phyloP scores from a whole-genome alignment of 2,329 filamentous ascomycete genomes.

The Clonostachys rhizophaga region DNA sequence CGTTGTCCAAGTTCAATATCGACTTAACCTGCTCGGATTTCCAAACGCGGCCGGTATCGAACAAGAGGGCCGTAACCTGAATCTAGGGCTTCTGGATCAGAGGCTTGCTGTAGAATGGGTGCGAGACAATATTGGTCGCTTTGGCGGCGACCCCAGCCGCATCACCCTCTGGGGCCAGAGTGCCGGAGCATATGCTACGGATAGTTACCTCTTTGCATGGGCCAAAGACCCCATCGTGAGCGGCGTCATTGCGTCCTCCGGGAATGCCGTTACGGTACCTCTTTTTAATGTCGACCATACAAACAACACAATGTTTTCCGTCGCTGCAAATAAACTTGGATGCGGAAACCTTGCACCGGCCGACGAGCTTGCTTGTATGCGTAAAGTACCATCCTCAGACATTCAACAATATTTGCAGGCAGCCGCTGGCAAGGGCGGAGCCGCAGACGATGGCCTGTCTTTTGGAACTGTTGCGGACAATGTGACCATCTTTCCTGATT shows the following conservation, averaged over 20 bases:
- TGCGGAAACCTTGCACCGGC: neutral
- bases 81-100: constrained; percentile 19
- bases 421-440: too few relatives aligned
- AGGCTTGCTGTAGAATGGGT: constrained; percentile 22
- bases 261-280: constrained; percentile 2
- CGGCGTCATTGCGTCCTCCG: constrained; percentile 39
- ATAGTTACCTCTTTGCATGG: constrained; percentile 46
- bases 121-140: constrained; percentile 19
- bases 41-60: constrained; percentile 17
- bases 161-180: constrained; percentile 27
- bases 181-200: constrained; percentile 27
- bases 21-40: constrained; percentile 35
- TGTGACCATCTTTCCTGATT: neutral
- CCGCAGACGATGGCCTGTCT: too few relatives aligned
- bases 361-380: neutral
- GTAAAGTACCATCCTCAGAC: neutral
- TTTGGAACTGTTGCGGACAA: neutral
- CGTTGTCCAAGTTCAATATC: constrained; percentile 28
- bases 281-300: neutral
- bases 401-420: too few relatives aligned
- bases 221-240: constrained; percentile 39
- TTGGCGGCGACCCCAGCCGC: constrained; percentile 17
- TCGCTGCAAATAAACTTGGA: neutral
- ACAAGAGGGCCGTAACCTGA: constrained; percentile 10
- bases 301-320: neutral